A percentile compares a stretch with the other conserved stretches of the same genome.
Conservation (phyloP, 179 eudicot genomes). For the Drosera spatulata region DNA sequence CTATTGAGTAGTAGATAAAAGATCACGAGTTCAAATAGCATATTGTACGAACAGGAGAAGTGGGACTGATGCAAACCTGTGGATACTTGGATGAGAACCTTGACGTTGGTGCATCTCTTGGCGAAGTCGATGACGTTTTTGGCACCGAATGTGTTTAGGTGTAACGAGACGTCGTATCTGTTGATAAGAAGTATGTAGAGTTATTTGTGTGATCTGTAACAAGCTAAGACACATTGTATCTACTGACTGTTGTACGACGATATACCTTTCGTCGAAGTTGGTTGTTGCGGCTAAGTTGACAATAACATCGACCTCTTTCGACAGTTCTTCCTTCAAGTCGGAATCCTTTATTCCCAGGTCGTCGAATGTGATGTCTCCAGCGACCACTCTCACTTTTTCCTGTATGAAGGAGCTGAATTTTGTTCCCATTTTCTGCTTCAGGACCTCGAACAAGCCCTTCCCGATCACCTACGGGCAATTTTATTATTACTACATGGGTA, state of each 20-base stretch:
- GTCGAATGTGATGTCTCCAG: slow-evolving; percentile 60
- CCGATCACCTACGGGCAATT: slow-evolving; percentile 29
- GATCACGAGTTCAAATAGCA: too few relatives aligned
- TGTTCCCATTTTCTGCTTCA: slow-evolving; percentile 50
- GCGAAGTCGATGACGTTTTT: slow-evolving; percentile 56
- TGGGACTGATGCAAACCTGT: slow-evolving; percentile 44
- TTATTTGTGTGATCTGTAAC: background rate
- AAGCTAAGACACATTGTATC: background rate
- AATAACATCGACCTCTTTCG: slow-evolving; percentile 44
- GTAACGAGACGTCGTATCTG: slow-evolving; percentile 61
- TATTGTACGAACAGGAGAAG: too few relatives aligned
- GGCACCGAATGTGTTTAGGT: slow-evolving; percentile 61
- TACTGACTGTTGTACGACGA: too few relatives aligned
- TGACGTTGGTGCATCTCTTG: slow-evolving; percentile 46
- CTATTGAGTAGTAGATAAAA: too few relatives aligned
- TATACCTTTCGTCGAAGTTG: slow-evolving; percentile 82
- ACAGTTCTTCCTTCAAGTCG: slow-evolving; percentile 34
- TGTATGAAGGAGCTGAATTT: slow-evolving; percentile 34
- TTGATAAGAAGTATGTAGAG: background rate
- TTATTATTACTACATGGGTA: background rate
- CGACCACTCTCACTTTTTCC: slow-evolving; percentile 45
- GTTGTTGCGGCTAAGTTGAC: slow-evolving; percentile 83
- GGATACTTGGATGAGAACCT: slow-evolving; percentile 68
- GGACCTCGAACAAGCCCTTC: slow-evolving; percentile 61
- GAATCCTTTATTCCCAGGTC: slow-evolving; percentile 44